Evolutionary conservation across 2,329 filamentous ascomycete species (phyloP), one percentile per base, ranked within the genome.

Genomic region (Aspergillus intermedius): DNA sequence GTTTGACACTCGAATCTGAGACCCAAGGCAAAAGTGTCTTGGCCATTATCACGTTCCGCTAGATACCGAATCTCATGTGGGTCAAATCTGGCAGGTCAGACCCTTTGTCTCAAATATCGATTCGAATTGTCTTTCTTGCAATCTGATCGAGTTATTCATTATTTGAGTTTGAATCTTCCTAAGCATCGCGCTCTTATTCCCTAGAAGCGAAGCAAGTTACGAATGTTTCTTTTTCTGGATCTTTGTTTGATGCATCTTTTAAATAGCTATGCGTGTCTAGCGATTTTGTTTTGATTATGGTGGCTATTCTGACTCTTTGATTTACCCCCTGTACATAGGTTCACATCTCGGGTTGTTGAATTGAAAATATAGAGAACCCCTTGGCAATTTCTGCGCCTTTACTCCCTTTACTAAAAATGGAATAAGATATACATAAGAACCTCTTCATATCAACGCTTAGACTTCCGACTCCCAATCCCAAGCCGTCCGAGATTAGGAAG

Each of bases 401-500:
- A 13, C 34, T 37, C 34, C 25, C 25, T 22, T 22, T 22, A 22
- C 21, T 30, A 5, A 30, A 3, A 30, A 30, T 28, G 3, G 9
- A 28, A 9, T 28, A 28, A 28, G 9, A 10, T 28, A 9, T 28
- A 28, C 13, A 37, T 37, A 17, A 10, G 4, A 35, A 13, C 32
- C 7, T n/a, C 35, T 17, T 9, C 9, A n/a, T 35, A 41, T 67
- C 56, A 72, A 42, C 63, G 63, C 55, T 71, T 73, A 44, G 60
- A 61, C 48, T 81, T 81, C 40, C 83, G 81, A 40, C 83, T 74
- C 13, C 87, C 84, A 30, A 86, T 85, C n/a, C 84, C 85, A 43
- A 89, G 68, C 49, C 86, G 75, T 4, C 85, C 84, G 64, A 89
- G 81, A 61, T 87, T 83, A 4, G 84, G 81, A 37, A 89, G 68